Conservation (phyloP, 495 filamentous ascomycete species). For the Lepidopterella palustris region DNA sequence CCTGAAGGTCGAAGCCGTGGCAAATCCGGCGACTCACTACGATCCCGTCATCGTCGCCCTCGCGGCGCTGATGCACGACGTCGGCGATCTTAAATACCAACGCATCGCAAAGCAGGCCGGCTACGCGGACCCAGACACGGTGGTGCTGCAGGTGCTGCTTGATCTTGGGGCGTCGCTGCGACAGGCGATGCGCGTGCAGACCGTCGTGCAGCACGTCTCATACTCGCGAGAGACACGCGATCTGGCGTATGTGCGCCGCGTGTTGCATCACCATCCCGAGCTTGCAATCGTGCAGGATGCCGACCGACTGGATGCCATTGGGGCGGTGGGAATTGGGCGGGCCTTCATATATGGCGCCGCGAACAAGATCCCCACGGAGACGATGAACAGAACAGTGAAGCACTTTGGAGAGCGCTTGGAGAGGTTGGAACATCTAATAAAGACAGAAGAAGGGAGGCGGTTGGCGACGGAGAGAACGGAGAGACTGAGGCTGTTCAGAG, state of each 20-base stretch:
- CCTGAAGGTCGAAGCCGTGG: constrained; percentile 40
- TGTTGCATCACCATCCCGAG: constrained; percentile 60
- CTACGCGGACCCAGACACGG: constrained; percentile 45
- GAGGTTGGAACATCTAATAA: neutral
- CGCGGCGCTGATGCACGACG: constrained; percentile 68
- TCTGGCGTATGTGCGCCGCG: constrained; percentile 38
- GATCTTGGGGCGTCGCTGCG: constrained; percentile 45
- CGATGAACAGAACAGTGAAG: neutral
- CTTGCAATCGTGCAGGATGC: constrained; percentile 83
- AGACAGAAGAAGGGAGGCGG: neutral
- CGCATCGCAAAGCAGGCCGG: too few relatives aligned
- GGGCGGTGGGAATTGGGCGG: constrained; percentile 71
- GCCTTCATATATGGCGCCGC: constrained; percentile 70
- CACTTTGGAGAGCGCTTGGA: neutral
- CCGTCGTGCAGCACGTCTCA: constrained; percentile 64
- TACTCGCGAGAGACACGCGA: constrained; percentile 62
- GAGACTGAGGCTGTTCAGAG: constrained; percentile 1
- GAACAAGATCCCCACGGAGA: constrained; percentile 10
- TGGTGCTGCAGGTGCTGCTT: constrained; percentile 52
- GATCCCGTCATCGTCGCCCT: constrained; percentile 58
- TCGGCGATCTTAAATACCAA: constrained; percentile 79
- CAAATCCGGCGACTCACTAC: constrained; percentile 35
- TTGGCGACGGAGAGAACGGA: neutral
- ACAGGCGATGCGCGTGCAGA: constrained; percentile 59
- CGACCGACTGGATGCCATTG: constrained; percentile 81